phyloP scores from a whole-genome alignment of 371 early-diverging fungal species.

The Choanephora cucurbitarum region DNA sequence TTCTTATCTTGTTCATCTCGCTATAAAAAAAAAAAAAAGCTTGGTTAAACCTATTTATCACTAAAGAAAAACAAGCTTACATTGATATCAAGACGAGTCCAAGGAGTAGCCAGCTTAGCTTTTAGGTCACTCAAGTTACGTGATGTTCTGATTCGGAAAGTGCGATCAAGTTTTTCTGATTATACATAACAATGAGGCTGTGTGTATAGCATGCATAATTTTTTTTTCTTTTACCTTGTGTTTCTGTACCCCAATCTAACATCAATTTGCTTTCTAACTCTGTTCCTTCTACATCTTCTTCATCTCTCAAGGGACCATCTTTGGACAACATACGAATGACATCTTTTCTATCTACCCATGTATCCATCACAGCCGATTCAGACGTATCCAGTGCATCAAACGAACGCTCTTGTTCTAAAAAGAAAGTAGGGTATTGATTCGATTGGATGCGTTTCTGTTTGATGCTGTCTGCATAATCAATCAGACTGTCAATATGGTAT shows the following conservation, averaged over 20 bases:
- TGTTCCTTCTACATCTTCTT: slow-evolving; percentile 48
- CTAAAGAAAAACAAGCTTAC: slow-evolving; percentile 15
- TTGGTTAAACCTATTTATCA: too few species aligned
- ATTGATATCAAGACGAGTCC: slow-evolving; percentile 34
- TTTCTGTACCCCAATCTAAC: slow-evolving; percentile 42
- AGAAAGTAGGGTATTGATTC: slow-evolving; percentile 42
- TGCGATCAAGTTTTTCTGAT: slow-evolving; percentile 39
- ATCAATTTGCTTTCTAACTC: slow-evolving; percentile 47
- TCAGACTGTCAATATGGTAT: slow-evolving; percentile 36
- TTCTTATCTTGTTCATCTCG: slow-evolving; percentile 23
- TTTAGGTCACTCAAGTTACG: slow-evolving; percentile 50
- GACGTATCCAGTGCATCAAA: slow-evolving; percentile 36
- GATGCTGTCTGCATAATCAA: slow-evolving; percentile 31
- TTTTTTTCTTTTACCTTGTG: slow-evolving; percentile 23
- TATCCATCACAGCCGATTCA: slow-evolving; percentile 25
- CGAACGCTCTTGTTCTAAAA: slow-evolving; percentile 6
- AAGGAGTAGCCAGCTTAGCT: slow-evolving; percentile 47
- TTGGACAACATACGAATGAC: slow-evolving; percentile 46
- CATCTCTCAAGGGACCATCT: slow-evolving; percentile 43
- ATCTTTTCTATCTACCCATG: slow-evolving; percentile 34
- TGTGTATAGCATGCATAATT: not conserved
- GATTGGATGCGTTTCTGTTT: slow-evolving; percentile 34
- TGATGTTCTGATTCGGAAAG: slow-evolving; percentile 49
- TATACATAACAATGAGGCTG: not conserved
- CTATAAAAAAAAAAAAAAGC: slow-evolving; percentile 11